phyloP scores from a whole-genome alignment of 2,329 filamentous ascomycete species.

The Emmonsiellopsis sp. region DNA sequence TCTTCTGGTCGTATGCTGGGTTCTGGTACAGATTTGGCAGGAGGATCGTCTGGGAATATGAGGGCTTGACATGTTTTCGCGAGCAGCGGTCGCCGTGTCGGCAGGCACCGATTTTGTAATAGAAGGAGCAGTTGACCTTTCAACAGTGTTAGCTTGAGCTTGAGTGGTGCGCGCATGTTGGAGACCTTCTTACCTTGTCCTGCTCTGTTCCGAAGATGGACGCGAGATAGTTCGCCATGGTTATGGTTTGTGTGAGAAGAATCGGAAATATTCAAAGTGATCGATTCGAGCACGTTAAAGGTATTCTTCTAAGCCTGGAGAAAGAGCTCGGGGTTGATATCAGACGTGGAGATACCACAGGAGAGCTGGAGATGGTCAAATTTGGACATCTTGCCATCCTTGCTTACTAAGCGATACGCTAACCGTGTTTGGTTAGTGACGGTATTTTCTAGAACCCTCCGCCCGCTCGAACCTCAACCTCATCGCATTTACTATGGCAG shows the following conservation, averaged over 20 bases:
- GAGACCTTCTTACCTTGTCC: slow-evolving; percentile 55
- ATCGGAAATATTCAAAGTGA: background rate
- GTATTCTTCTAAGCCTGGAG: too few relatives aligned
- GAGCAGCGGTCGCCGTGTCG: slow-evolving; percentile 97
- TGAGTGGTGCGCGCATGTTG: background rate
- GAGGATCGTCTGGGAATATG: slow-evolving; percentile 93
- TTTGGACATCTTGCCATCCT: background rate
- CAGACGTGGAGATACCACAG: background rate
- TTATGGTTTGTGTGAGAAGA: slow-evolving; percentile 9
- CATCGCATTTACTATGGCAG: too few relatives aligned
- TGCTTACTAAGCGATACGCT: background rate
- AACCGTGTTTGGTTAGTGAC: too few relatives aligned
- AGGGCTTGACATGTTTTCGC: slow-evolving; percentile 97
- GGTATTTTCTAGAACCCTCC: too few relatives aligned
- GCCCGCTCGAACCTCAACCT: too few relatives aligned
- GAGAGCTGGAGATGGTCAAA: background rate
- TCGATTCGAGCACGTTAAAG: background rate
- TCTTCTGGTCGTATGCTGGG: slow-evolving; percentile 91
- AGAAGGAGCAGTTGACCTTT: slow-evolving; percentile 93
- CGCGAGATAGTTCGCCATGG: slow-evolving; percentile 95
- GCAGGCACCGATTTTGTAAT: slow-evolving; percentile 99
- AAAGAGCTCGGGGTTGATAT: too few relatives aligned
- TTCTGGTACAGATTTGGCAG: slow-evolving; percentile 99
- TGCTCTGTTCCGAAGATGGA: slow-evolving; percentile 99
- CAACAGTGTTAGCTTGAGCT: slow-evolving; percentile 12